Base-by-base conservation (phyloP, 2,329 filamentous ascomycete genomes). In the Phaeoacremonium minimum region DNA sequence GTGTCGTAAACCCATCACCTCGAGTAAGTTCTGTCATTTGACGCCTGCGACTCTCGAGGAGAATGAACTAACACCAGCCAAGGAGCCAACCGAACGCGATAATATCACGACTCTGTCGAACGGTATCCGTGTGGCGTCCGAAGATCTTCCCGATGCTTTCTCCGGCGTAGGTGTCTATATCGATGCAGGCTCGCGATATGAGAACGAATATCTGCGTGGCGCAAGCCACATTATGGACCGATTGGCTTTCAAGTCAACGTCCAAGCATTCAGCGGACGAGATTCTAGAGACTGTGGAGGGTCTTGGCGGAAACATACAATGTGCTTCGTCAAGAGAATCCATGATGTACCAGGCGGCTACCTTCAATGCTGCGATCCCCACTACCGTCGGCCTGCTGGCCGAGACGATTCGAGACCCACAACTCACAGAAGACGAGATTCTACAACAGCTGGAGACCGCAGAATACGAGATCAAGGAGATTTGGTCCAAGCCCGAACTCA, bases 271-370 rank as follows among this genome's bases (percentile, higher is more conserved):
- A 0, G 80, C 82, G 38, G 90, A 96, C 61, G 73, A 89, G 49
- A 93, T 97, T 81, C 70, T 95, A 15, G 88, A 95, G 61, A 73
- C 82, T 20, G 75, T 96, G 20, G 93, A 97, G 63, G 83, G 82
- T 0, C 71, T 98, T 4, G 93, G 93, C 22, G 93, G 93, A 19
- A 96, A 96, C 59, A 91, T 98, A 41, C 90, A 97, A 65, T 98
- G 93, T 65, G 90, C 91, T 9, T 96, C 90, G 2, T 95, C 89
- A 3, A 77, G 93, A 46, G 93, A 98, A 64, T 88, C 88, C 38
- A 78, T 98, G 66, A 98, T 98, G 93, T 98, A 98, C 69, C 93
- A 98, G 63, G 87, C 89, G 2, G 93, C 93, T 17, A 96, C 90
- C 18, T 98, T 98, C 77, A 98, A 98, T 69, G 84, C 83, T 17